Conservation (phyloP, 441 rosid genomes). For the Corymbia calophylla region DNA sequence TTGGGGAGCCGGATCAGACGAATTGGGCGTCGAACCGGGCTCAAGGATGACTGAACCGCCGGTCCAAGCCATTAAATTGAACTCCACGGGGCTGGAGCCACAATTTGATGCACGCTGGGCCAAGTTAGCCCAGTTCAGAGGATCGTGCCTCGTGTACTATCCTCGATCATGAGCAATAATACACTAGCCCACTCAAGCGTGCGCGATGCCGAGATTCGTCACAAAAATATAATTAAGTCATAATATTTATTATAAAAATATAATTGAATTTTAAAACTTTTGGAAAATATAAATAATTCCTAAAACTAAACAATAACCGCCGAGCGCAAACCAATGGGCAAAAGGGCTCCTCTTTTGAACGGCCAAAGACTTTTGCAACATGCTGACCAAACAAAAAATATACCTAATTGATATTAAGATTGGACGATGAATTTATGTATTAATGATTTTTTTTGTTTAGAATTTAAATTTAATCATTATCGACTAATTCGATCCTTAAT, state of each 20-base stretch:
- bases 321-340: too few species aligned
- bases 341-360: too few species aligned
- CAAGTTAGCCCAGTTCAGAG: background rate
- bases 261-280: too few species aligned
- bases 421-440: background rate
- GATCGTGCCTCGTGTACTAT: background rate
- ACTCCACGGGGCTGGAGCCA: background rate
- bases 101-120: background rate
- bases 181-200: background rate
- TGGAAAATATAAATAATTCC: too few species aligned
- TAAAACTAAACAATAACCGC: too few species aligned
- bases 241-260: too few species aligned
- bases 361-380: background rate
- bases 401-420: background rate
- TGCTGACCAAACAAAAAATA: background rate
- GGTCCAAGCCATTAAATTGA: background rate
- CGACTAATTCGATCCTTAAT: too few species aligned
- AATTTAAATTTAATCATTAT: too few species aligned
- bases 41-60: background rate
- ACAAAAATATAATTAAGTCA: too few species aligned
- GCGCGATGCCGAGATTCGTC: background rate
- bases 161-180: background rate
- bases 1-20: background rate
- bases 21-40: background rate
- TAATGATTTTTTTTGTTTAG: background rate